These are phyloP conservation scores for Triticum aestivum DNA, from an alignment of 176 grass and related monocot species.

Conservation along the genomic window IWGSC_CS_RefSeq_v2.1 NC_057806.1:345645041-345645540, in stretches of 20 bases:
- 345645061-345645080: no score
- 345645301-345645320: not conserved
- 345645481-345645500: not conserved
- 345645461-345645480: not conserved
- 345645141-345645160: no score
- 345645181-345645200: not conserved
- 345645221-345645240: not conserved
- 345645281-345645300: not conserved
- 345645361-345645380: not conserved
- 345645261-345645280: conserved; percentile 15
- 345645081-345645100: no score
- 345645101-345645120: no score
- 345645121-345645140: no score
- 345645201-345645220: not conserved
- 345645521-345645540: not conserved
- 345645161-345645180: no score
- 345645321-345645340: not conserved
- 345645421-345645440: not conserved
- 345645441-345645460: not conserved
- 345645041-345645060: no score
- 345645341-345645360: not conserved
- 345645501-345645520: not conserved
- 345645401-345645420: not conserved
- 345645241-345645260: not conserved
- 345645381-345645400: not conserved